Evolutionary conservation across 306 rosid species (phyloP).

Genomic region (Herpetospermum pedunculosum): DNA sequence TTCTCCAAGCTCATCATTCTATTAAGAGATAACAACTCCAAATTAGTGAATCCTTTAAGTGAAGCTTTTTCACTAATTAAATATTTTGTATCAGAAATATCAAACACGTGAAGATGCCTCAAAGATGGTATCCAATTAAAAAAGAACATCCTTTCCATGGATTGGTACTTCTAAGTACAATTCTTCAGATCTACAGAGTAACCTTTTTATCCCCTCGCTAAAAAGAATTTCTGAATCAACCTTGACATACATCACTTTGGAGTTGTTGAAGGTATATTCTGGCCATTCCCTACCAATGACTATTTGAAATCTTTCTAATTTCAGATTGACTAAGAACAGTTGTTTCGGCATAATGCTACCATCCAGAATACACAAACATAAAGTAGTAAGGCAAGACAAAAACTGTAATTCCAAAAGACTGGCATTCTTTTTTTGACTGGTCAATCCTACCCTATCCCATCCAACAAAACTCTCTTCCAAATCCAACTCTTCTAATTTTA

Average conservation of each 20-base stretch:
- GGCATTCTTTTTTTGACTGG: not conserved
- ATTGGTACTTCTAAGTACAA: not conserved
- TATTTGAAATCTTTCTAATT: not conserved
- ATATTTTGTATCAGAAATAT: not conserved
- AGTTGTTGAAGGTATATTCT: not conserved
- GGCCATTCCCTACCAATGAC: not conserved
- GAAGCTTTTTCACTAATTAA: not conserved
- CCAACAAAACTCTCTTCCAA: not conserved
- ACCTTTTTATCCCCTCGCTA: not conserved
- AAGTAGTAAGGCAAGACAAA: not conserved
- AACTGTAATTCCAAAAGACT: not conserved
- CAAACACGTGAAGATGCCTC: not conserved
- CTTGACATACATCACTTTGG: not conserved
- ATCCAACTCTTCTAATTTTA: constrained; percentile 6
- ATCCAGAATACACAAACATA: not conserved
- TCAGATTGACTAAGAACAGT: not conserved
- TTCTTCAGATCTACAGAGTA: not conserved
- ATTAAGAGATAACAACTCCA: not conserved
- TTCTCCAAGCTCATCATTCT: not conserved
- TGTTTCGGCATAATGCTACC: not conserved
- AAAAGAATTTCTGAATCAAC: not conserved
- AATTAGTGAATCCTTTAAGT: not conserved
- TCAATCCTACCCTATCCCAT: not conserved
- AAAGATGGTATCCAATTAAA: not conserved
- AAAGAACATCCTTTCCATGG: not conserved